phyloP scores from a whole-genome alignment of 805 yeast species.

The Metschnikowia lachancei region DNA sequence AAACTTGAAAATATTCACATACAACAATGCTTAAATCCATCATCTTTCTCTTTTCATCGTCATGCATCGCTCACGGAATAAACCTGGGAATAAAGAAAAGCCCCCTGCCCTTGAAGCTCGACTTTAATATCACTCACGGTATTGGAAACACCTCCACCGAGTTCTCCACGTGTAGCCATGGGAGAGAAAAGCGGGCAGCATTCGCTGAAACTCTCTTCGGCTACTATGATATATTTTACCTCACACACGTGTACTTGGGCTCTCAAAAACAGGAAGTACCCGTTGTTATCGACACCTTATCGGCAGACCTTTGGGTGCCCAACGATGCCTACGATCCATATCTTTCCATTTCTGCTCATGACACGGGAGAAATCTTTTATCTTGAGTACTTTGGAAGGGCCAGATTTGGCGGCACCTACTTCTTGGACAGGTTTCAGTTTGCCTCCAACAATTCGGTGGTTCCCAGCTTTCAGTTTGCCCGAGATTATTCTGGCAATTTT shows the following conservation, averaged over 20 bases:
- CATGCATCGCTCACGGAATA: no score
- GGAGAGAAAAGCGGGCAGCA: not conserved
- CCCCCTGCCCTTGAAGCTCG: no score
- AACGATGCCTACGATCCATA: not conserved
- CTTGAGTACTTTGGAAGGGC: conserved; percentile 9
- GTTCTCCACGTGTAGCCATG: not conserved
- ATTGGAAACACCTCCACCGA: no score
- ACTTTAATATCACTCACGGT: no score
- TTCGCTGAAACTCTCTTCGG: not conserved
- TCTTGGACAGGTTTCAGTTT: conserved; percentile 11
- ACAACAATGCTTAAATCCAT: no score
- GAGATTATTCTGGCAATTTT: not conserved
- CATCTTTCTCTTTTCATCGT: no score
- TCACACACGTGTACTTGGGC: conserved; percentile 14
- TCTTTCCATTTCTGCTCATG: not conserved
- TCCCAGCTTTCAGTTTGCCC: conserved; percentile 13
- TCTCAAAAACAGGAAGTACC: conserved; percentile 17
- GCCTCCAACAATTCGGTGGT: conserved; percentile 2
- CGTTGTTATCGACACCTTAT: conserved; percentile 42
- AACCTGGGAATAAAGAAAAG: no score
- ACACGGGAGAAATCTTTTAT: conserved; percentile 4
- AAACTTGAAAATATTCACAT: no score
- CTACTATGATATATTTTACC: conserved; percentile 3
- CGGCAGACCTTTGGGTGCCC: conserved; percentile 42
- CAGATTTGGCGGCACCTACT: conserved; percentile 7